A percentile compares a stretch with the other conserved stretches of the same genome.
Conservation (phyloP, 2,329 filamentous ascomycete genomes). For the Penicillium concentricum region DNA sequence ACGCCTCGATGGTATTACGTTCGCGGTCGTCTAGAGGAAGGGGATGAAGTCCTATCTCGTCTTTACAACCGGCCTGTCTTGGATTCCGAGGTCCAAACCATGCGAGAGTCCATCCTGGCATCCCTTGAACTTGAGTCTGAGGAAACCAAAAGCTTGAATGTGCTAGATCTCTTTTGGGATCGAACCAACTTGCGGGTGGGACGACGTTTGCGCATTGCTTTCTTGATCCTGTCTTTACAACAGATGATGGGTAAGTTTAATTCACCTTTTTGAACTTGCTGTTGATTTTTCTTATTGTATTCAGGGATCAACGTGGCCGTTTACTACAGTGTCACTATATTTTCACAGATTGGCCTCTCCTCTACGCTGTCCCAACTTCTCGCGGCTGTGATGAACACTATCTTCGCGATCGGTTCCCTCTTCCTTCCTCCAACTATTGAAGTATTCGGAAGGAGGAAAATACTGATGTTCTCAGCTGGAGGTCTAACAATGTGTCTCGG, state of each 20-base stretch:
- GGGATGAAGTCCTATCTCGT: not conserved
- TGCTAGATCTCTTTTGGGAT: not conserved
- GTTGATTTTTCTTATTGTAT: not conserved
- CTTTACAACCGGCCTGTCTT: not conserved
- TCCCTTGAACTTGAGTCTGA: not conserved
- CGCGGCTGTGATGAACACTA: not conserved
- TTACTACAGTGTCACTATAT: not conserved
- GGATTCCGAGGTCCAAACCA: not conserved
- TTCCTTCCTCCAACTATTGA: not conserved
- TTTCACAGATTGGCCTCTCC: not conserved
- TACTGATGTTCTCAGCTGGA: not conserved
- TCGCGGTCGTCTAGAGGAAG: not conserved
- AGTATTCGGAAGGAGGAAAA: not conserved
- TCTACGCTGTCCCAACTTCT: not conserved
- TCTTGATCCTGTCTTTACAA: not conserved
- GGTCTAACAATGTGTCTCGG: not conserved
- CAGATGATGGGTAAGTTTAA: not conserved
- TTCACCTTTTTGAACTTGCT: not conserved
- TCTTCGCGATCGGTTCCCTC: not conserved
- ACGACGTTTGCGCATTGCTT: not conserved
- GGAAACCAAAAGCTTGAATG: not conserved
- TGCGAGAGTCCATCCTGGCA: not conserved
- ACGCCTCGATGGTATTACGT: constrained; percentile 1
- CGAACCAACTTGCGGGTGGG: not conserved
- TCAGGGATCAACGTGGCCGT: not conserved